Percentiles rank a stretch among this genome's conserved stretches.
Evolutionary conservation across 1,284 basidiomycete species (phyloP).

Genomic region (Cutaneotrichosporon dermatis): DNA sequence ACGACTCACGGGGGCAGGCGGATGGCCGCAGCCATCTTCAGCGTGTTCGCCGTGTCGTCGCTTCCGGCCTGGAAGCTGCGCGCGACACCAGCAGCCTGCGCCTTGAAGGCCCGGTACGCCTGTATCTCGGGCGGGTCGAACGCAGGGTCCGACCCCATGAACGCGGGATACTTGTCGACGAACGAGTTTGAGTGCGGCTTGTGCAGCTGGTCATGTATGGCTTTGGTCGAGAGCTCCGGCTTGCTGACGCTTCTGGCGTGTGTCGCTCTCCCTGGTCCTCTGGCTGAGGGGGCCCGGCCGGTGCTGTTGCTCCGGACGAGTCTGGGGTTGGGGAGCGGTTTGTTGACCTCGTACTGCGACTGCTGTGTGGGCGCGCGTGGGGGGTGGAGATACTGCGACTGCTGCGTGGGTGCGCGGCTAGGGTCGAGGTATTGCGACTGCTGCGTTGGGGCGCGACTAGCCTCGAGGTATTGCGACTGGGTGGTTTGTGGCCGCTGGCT

Average conservation of each 20-base stretch:
- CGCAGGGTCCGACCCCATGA: conserved; percentile 4
- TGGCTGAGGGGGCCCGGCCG: neutral
- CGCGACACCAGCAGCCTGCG: neutral
- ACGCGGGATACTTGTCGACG: conserved; percentile 35
- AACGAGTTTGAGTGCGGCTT: neutral
- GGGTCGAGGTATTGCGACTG: neutral
- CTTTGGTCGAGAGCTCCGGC: neutral
- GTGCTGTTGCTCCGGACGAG: neutral
- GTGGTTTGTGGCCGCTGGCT: no score
- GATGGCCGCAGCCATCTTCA: neutral
- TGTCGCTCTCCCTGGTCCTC: neutral
- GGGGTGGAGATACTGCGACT: neutral
- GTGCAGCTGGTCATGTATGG: neutral
- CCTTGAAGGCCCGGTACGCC: neutral
- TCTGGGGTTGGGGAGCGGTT: conserved; percentile 23
- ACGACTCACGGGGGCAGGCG: neutral
- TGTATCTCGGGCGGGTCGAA: neutral
- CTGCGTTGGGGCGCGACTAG: neutral
- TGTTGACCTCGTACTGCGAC: conserved; percentile 17
- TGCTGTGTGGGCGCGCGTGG: neutral
- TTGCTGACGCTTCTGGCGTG: neutral
- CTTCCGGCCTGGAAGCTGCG: neutral
- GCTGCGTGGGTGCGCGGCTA: neutral
- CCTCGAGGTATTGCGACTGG: no score
- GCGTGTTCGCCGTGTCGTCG: neutral